Evolutionary conservation across 768 basidiomycete species (phyloP).

Genomic region (Macrolepiota albuminosa): DNA sequence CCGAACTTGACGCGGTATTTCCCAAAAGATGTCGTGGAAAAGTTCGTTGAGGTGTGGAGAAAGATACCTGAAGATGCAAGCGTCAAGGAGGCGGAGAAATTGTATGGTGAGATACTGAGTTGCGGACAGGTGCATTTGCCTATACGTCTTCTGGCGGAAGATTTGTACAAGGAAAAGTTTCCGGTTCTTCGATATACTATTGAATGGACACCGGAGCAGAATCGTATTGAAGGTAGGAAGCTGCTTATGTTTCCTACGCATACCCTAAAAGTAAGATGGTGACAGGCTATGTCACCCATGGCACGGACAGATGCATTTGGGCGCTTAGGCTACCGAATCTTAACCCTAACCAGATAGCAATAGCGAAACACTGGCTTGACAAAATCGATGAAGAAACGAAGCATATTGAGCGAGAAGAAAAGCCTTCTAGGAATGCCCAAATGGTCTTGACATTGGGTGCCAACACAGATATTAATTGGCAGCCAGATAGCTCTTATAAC

Average conservation of each 20-base stretch:
- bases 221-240: slow-evolving; percentile 46
- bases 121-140: slow-evolving; percentile 67
- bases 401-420: slow-evolving; percentile 31
- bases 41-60: slow-evolving; percentile 41
- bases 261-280: not conserved
- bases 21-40: slow-evolving; percentile 38
- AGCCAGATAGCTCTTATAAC: slow-evolving; percentile 50
- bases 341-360: slow-evolving; percentile 34
- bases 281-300: slow-evolving; percentile 68
- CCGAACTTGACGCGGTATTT: slow-evolving; percentile 62
- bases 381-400: slow-evolving; percentile 41
- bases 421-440: slow-evolving; percentile 26
- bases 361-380: slow-evolving; percentile 55
- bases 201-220: slow-evolving; percentile 61
- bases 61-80: slow-evolving; percentile 34
- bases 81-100: slow-evolving; percentile 35
- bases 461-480: slow-evolving; percentile 52
- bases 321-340: slow-evolving; percentile 51
- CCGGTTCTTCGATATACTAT: slow-evolving; percentile 68
- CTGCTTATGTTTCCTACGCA: not conserved
- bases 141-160: slow-evolving; percentile 54
- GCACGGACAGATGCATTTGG: slow-evolving; percentile 60
- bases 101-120: slow-evolving; percentile 58
- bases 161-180: slow-evolving; percentile 50
- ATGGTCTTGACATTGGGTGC: slow-evolving; percentile 46